Evolutionary conservation across 768 basidiomycete genomes (phyloP).

Genomic region (Strobilomyces echinocephalus): DNA sequence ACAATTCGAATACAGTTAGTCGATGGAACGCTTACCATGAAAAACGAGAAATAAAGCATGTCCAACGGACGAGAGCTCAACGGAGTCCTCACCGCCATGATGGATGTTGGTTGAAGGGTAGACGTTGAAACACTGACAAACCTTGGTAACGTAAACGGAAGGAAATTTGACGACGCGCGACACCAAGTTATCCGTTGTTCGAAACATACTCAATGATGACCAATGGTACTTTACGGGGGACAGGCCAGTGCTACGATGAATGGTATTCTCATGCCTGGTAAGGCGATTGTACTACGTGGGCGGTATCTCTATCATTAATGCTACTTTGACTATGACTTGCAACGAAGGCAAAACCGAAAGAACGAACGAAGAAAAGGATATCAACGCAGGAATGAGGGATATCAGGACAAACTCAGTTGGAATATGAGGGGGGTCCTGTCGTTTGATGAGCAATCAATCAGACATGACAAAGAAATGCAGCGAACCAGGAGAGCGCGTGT

Average conservation of each 20-base stretch:
- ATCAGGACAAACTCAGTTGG: conserved; percentile 16
- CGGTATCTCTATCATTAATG: conserved; percentile 19
- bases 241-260: background rate
- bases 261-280: conserved; percentile 9
- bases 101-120: background rate
- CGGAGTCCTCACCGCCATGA: conserved; percentile 27
- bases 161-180: background rate
- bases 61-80: conserved; percentile 58
- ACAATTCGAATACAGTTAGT: background rate
- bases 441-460: conserved; percentile 4
- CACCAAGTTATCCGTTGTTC: no score
- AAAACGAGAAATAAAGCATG: conserved; percentile 67
- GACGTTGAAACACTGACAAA: background rate
- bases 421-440: conserved; percentile 41
- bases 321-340: conserved; percentile 1
- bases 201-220: no score
- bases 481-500: conserved; percentile 56
- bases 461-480: conserved; percentile 7
- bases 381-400: background rate
- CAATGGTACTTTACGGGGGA: no score
- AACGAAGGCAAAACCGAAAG: background rate
- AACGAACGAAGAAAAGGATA: conserved; percentile 5
- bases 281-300: conserved; percentile 15
- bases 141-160: background rate
- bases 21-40: conserved; percentile 42